These are phyloP conservation scores for Heterobasidion annosum DNA, from an alignment of 1,284 basidiomycete genomes.

Conservation along the genomic window DNA sequence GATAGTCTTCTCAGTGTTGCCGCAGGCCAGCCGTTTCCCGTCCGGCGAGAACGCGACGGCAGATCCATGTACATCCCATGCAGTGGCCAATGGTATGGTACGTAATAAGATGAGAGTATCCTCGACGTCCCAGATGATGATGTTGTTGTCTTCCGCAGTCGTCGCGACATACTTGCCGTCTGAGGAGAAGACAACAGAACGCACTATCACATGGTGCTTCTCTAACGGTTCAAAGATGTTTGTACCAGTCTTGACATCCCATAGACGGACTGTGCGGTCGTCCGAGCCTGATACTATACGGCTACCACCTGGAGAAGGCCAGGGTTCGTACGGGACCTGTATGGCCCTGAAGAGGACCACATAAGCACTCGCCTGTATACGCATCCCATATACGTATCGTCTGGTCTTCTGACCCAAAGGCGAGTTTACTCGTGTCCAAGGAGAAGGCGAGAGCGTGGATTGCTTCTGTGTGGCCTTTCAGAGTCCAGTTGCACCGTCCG, in stretches of 20 bases:
- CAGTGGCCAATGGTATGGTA: not conserved
- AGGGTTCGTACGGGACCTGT: conserved; percentile 4
- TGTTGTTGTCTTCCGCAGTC: conserved; percentile 5
- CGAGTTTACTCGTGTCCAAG: no score
- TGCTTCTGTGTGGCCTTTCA: not conserved
- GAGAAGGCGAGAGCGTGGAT: conserved; percentile 14
- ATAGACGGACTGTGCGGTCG: conserved; percentile 15
- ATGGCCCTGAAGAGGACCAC: not conserved
- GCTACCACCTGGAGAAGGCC: conserved; percentile 12
- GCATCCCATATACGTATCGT: no score
- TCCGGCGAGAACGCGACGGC: conserved; percentile 14
- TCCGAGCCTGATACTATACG: conserved; percentile 14
- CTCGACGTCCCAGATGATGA: not conserved
- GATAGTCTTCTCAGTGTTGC: conserved; percentile 14
- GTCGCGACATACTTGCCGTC: conserved; percentile 13
- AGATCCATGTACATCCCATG: not conserved
- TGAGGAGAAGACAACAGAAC: conserved; percentile 14
- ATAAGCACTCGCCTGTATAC: no score
- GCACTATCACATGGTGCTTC: conserved; percentile 10
- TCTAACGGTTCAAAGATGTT: not conserved
- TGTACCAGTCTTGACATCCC: conserved; percentile 10
- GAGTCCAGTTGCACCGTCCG: not conserved
- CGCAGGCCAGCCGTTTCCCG: conserved; percentile 15
- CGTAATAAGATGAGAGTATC: not conserved
- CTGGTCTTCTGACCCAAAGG: no score